Conservation (phyloP, 2,329 filamentous ascomycete species). For the Thielaviopsis ethacetica region DNA sequence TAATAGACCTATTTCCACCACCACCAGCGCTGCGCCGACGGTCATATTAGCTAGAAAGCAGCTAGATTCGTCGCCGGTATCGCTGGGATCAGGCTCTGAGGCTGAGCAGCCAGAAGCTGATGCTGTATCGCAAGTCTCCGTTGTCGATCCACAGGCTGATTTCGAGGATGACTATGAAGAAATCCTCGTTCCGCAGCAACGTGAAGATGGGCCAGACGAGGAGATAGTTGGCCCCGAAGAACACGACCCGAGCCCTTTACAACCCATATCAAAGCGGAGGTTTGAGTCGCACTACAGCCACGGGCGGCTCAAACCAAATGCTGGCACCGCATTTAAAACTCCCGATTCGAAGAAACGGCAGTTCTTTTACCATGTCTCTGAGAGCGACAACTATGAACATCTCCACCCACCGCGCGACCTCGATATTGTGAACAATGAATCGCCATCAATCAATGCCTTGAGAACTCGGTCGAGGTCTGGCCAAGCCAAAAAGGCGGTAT, state of each 20-base stretch:
- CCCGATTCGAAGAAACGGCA: neutral
- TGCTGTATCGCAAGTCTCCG: neutral
- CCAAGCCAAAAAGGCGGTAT: constrained; percentile 5
- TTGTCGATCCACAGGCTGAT: neutral
- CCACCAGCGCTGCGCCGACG: neutral
- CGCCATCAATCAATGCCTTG: constrained; percentile 8
- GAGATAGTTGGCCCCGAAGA: neutral
- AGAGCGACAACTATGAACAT: neutral
- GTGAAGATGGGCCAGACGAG: neutral
- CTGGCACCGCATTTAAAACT: neutral
- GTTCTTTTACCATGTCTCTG: neutral
- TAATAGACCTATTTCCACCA: neutral
- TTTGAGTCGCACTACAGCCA: neutral
- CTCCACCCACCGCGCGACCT: neutral
- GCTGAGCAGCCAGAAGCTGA: neutral
- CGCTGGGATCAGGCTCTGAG: neutral
- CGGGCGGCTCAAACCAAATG: neutral
- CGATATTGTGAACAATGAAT: constrained; percentile 4
- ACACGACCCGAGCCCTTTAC: neutral
- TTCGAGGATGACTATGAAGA: neutral
- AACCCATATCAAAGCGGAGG: neutral
- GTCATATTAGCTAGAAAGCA: neutral
- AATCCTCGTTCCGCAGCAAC: neutral
- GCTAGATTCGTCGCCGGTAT: neutral
- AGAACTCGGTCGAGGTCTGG: constrained; percentile 6